Percentiles rank a stretch among this genome's conserved stretches.
Evolutionary conservation across 2,329 filamentous ascomycete genomes (phyloP).

Genomic region (Keithomyces neogunnii): DNA sequence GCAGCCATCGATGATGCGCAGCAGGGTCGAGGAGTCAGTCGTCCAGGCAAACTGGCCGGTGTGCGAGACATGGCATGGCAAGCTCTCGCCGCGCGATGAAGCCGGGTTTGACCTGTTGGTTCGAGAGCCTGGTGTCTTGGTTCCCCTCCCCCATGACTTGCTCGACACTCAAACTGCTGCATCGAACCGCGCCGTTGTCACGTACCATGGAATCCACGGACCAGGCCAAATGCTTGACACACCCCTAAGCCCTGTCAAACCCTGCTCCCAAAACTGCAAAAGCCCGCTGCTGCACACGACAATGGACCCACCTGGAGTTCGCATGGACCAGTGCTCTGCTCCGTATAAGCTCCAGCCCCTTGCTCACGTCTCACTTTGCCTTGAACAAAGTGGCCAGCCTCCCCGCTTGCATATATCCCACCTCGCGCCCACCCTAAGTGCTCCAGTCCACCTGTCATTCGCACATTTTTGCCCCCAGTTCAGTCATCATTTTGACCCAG

Average conservation of each 20-base stretch:
- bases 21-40: neutral
- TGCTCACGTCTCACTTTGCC: neutral
- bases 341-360: conserved; percentile 1
- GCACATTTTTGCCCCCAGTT: conserved; percentile 4
- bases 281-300: conserved; percentile 4
- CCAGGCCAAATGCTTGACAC: no score
- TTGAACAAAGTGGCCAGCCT: conserved; percentile 1
- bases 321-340: neutral
- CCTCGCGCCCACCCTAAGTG: conserved; percentile 10
- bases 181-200: neutral
- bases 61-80: neutral
- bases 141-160: neutral
- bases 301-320: conserved; percentile 4
- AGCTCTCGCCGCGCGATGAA: no score
- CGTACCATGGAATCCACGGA: neutral
- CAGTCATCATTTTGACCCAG: conserved; percentile 2
- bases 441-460: conserved; percentile 11
- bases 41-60: neutral
- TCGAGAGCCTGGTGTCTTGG: no score
- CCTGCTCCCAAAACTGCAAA: neutral
- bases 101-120: no score
- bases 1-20: neutral
- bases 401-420: conserved; percentile 18
- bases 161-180: neutral
- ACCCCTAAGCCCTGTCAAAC: neutral